Evolutionary conservation across 1,139 yeast genomes (phyloP).

Genomic region (Yamadazyma buinensis): DNA sequence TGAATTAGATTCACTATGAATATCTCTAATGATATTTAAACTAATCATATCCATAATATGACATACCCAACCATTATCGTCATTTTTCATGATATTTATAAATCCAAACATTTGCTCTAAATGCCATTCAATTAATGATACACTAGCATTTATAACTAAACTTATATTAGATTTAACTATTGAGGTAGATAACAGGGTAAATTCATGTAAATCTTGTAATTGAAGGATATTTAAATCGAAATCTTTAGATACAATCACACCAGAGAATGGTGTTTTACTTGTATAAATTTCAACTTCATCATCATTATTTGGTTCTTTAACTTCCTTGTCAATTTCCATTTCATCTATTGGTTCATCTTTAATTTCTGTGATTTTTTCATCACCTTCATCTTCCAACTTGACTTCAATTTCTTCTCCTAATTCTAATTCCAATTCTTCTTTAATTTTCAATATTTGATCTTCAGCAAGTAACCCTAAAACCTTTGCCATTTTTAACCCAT

Average conservation of each 20-base stretch:
- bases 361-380: conserved; percentile 14
- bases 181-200: conserved; percentile 82
- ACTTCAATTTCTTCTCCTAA: conserved; percentile 28
- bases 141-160: conserved; percentile 73
- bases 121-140: conserved; percentile 82
- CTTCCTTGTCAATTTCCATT: conserved; percentile 11
- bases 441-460: conserved; percentile 31
- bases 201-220: conserved; percentile 83
- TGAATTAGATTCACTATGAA: conserved; percentile 29
- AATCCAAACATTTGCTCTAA: conserved; percentile 94
- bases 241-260: conserved; percentile 87
- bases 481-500: conserved; percentile 81
- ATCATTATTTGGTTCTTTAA: conserved; percentile 14
- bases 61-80: conserved; percentile 53
- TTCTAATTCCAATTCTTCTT: conserved; percentile 26
- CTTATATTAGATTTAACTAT: conserved; percentile 79
- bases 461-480: conserved; percentile 79
- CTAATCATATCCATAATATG: conserved; percentile 45
- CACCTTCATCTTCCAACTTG: conserved; percentile 21
- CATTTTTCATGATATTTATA: conserved; percentile 62
- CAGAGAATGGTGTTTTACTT: conserved; percentile 58
- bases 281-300: conserved; percentile 16
- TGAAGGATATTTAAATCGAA: conserved; percentile 82
- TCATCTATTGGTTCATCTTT: conserved; percentile 16
- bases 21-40: conserved; percentile 41